Evolutionary conservation across 2,329 filamentous ascomycete genomes (phyloP).

Genomic region (Calonectria hongkongensis): DNA sequence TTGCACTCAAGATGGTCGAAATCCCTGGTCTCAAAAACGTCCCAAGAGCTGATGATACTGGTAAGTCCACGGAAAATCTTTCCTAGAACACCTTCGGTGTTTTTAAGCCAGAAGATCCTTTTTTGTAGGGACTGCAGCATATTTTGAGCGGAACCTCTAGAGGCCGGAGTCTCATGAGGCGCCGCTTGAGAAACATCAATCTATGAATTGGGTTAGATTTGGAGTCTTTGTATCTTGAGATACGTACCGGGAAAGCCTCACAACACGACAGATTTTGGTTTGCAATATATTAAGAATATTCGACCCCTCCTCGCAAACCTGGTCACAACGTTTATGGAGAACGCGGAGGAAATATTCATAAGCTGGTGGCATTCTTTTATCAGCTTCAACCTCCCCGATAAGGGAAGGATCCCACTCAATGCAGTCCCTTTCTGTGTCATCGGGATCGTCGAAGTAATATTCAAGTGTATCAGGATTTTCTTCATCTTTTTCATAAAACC

Average conservation of each 20-base stretch:
- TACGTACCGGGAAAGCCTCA: background rate
- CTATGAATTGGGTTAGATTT: background rate
- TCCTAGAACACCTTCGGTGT: background rate
- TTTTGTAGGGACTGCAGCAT: background rate
- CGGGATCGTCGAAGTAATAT: background rate
- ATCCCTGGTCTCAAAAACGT: background rate
- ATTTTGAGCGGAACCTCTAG: background rate
- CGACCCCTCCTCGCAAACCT: background rate
- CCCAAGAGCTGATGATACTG: background rate
- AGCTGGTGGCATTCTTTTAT: background rate
- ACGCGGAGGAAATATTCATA: slow-evolving; percentile 22
- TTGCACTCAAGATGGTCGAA: background rate
- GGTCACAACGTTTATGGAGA: background rate
- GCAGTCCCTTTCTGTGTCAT: background rate
- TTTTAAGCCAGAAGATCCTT: background rate
- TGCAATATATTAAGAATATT: slow-evolving; percentile 3
- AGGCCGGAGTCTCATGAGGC: background rate
- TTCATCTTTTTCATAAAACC: slow-evolving; percentile 3
- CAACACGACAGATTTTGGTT: background rate
- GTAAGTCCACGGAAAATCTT: background rate
- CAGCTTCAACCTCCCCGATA: background rate
- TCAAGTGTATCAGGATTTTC: slow-evolving; percentile 31
- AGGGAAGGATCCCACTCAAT: slow-evolving; percentile 16
- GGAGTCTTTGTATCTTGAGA: no score
- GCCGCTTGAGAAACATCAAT: background rate